Percentiles rank a stretch among this genome's conserved stretches.
Conservation (phyloP, 2,329 filamentous ascomycete genomes). For the Phialemoniopsis sp. region DNA sequence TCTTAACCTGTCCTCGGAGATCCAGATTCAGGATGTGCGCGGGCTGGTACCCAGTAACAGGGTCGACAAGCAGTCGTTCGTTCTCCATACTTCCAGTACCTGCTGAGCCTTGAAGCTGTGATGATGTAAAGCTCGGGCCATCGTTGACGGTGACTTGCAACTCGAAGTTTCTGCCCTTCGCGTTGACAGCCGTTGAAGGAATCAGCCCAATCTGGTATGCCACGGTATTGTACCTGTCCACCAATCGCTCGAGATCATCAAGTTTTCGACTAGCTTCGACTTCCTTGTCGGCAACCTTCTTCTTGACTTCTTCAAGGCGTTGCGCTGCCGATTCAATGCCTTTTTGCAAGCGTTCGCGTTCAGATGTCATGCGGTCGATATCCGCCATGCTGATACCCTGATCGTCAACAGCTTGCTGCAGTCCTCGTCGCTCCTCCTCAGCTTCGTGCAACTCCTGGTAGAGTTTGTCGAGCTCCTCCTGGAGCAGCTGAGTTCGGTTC, state of each 20-base stretch:
- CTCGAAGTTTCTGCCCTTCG: conserved; percentile 81
- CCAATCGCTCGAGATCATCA: conserved; percentile 85
- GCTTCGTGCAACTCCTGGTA: conserved; percentile 70
- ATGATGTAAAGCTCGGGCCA: conserved; percentile 69
- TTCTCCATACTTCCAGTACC: conserved; percentile 39
- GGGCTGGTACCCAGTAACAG: conserved; percentile 83
- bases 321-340: conserved; percentile 73
- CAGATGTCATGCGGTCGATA: conserved; percentile 97
- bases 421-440: conserved; percentile 72
- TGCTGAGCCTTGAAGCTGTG: conserved; percentile 42
- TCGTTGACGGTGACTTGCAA: conserved; percentile 78
- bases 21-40: conserved; percentile 86
- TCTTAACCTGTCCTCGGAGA: conserved; percentile 77
- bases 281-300: conserved; percentile 79
- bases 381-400: conserved; percentile 96
- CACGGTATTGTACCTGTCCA: conserved; percentile 89
- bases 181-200: conserved; percentile 77
- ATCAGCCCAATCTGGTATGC: conserved; percentile 93
- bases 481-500: conserved; percentile 72
- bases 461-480: conserved; percentile 80
- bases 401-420: conserved; percentile 85
- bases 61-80: conserved; percentile 78
- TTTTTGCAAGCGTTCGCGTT: conserved; percentile 88
- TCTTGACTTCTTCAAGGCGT: conserved; percentile 81
- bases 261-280: conserved; percentile 79